Evolutionary conservation across 2,329 filamentous ascomycete species (phyloP).

Genomic region (Acrocalymma vagum): DNA sequence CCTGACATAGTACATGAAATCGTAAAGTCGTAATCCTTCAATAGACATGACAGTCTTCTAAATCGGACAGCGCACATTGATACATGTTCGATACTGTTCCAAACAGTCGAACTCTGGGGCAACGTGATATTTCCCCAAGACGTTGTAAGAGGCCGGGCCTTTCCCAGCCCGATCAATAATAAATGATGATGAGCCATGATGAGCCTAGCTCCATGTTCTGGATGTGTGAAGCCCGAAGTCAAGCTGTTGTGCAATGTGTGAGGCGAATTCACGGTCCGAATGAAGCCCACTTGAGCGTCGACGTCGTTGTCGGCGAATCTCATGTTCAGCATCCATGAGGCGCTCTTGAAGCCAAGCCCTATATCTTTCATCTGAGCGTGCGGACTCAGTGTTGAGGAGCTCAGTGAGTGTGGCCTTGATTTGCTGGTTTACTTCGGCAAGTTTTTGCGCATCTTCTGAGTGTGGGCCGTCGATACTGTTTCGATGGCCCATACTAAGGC

Average conservation of each 20-base stretch:
- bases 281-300: conserved; percentile 45
- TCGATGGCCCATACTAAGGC: conserved; percentile 19
- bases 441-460: conserved; percentile 52
- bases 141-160: too few species aligned
- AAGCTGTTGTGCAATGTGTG: conserved; percentile 45
- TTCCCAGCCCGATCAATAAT: too few species aligned
- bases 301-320: conserved; percentile 54
- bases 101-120: too few species aligned
- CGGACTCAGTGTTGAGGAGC: conserved; percentile 61
- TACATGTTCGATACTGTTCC: too few species aligned
- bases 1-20: conserved; percentile 10
- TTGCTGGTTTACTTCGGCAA: conserved; percentile 60
- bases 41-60: too few species aligned
- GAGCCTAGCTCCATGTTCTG: conserved; percentile 36
- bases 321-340: conserved; percentile 63
- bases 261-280: conserved; percentile 43
- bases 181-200: too few species aligned
- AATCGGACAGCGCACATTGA: too few species aligned
- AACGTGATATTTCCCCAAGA: too few species aligned
- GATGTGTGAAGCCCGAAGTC: conserved; percentile 35
- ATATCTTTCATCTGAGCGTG: conserved; percentile 54
- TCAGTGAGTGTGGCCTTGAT: conserved; percentile 64
- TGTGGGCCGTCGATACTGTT: conserved; percentile 41
- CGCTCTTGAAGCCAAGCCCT: conserved; percentile 61
- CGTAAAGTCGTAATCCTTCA: conserved; percentile 1